These are phyloP conservation scores for Arabidopsis arenosa DNA, from an alignment of 345 rosid species.

Conservation along the genomic window DNA sequence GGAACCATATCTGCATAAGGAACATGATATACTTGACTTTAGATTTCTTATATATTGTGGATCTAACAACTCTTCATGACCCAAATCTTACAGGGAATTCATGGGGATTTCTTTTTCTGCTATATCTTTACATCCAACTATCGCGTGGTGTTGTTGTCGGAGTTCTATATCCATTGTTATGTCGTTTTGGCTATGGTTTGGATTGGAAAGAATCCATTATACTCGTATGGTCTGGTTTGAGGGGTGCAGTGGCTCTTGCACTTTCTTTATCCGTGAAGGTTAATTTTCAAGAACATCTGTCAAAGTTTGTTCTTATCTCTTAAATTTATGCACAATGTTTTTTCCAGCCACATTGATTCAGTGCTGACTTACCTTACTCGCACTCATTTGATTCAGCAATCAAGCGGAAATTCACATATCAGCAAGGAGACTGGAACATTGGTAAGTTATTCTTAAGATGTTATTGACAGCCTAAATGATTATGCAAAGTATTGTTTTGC, in stretches of 20 bases:
- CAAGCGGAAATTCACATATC: constrained; percentile 58
- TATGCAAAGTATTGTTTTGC: constrained; percentile 6
- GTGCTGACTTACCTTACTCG: constrained; percentile 18
- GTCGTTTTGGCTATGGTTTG: constrained; percentile 83
- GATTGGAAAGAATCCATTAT: constrained; percentile 90
- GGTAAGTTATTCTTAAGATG: constrained; percentile 55
- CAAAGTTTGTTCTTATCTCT: constrained; percentile 13
- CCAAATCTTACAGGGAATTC: constrained; percentile 61
- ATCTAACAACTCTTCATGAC: background rate
- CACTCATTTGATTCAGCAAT: constrained; percentile 53
- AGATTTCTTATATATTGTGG: background rate
- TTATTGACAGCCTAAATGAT: constrained; percentile 17
- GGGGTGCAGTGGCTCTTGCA: constrained; percentile 94
- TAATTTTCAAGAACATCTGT: constrained; percentile 46
- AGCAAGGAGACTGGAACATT: constrained; percentile 72
- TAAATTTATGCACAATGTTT: background rate
- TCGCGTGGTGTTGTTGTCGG: constrained; percentile 81
- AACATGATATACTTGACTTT: background rate
- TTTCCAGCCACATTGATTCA: constrained; percentile 11
- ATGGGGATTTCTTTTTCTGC: constrained; percentile 84
- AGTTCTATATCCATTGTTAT: constrained; percentile 65
- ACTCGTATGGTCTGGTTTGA: constrained; percentile 90
- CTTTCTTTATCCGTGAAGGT: constrained; percentile 92
- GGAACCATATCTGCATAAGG: constrained; percentile 5
- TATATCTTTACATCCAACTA: constrained; percentile 67